Percentiles rank a stretch among this genome's conserved stretches.
Conservation (phyloP, 352 stramenopile genomes). For the Globisporangium megalacanthum region DNA sequence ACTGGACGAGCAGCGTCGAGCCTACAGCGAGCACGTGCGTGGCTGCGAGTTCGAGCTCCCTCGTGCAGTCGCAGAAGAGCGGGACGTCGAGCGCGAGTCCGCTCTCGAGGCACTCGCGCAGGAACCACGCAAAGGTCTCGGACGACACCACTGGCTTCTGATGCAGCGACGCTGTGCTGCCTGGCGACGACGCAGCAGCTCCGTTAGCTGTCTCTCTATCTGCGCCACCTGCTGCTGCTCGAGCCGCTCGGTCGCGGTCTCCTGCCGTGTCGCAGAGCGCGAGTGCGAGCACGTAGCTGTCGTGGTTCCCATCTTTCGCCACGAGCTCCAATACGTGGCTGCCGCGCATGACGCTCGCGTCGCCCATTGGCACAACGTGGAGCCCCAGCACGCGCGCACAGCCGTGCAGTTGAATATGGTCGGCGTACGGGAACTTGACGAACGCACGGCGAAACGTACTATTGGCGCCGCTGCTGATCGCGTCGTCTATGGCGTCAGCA, state of each 20-base stretch:
- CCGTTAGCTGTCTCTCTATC: constrained; percentile 5
- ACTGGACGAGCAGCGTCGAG: constrained; percentile 34
- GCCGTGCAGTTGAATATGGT: constrained; percentile 18
- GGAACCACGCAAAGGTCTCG: constrained; percentile 40
- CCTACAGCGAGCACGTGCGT: constrained; percentile 16
- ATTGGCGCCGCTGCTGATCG: too few relatives aligned
- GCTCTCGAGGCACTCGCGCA: constrained; percentile 24
- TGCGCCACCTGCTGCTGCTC: too few relatives aligned
- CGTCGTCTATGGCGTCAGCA: not conserved
- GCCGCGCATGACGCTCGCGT: constrained; percentile 28
- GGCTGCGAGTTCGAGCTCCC: constrained; percentile 19
- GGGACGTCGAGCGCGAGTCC: constrained; percentile 27
- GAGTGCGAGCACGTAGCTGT: constrained; percentile 25
- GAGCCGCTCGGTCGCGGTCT: too few relatives aligned
- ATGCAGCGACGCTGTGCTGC: too few relatives aligned
- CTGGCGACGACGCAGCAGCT: too few relatives aligned
- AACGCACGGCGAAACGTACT: constrained; percentile 32
- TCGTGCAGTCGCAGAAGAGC: constrained; percentile 30
- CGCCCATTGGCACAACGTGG: constrained; percentile 23
- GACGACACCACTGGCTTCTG: not conserved
- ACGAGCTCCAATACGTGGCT: constrained; percentile 29
- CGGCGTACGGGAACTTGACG: constrained; percentile 33
- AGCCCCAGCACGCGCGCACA: constrained; percentile 28
- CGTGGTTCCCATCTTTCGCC: constrained; percentile 37
- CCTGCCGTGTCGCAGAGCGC: constrained; percentile 18